These are phyloP conservation scores for Cladorrhinum samala DNA, from an alignment of 495 filamentous ascomycete species.

Conservation along the genomic window DNA sequence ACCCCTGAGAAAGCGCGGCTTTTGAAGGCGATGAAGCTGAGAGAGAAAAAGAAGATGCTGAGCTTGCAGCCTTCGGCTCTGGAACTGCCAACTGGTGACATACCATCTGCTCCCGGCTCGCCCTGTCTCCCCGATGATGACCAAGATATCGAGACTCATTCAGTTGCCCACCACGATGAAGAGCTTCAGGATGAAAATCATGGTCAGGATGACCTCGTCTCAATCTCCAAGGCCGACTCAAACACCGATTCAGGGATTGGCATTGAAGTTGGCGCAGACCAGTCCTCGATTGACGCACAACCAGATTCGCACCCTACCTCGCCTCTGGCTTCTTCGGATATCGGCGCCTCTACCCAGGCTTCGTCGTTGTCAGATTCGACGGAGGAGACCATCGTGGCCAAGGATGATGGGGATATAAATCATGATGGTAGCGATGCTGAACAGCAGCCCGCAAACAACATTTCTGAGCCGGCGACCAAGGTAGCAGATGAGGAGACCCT, in stretches of 20 bases:
- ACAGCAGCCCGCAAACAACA: neutral
- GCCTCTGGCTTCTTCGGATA: conserved; percentile 41
- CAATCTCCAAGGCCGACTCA: conserved; percentile 34
- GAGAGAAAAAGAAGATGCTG: conserved; percentile 67
- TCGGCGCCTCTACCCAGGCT: conserved; percentile 47
- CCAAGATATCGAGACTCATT: neutral
- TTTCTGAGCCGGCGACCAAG: neutral
- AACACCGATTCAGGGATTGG: conserved; percentile 36
- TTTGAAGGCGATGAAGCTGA: conserved; percentile 87
- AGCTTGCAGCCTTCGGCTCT: conserved; percentile 12
- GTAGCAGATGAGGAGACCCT: neutral
- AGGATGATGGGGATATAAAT: conserved; percentile 8
- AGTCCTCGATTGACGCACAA: conserved; percentile 27
- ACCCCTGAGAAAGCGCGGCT: conserved; percentile 86
- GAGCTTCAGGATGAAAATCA: neutral
- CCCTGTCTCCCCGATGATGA: conserved; percentile 9
- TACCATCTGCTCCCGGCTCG: conserved; percentile 12
- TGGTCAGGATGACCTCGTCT: conserved; percentile 15
- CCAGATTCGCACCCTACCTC: conserved; percentile 48
- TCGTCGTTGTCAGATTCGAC: conserved; percentile 51
- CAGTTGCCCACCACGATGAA: conserved; percentile 3
- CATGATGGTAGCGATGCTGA: neutral
- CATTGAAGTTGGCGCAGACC: conserved; percentile 33
- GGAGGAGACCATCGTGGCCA: conserved; percentile 42
- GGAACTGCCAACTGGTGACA: conserved; percentile 10